These are phyloP conservation scores for Lecanicillium sp. DNA, from an alignment of 2,329 filamentous ascomycete genomes.

Conservation along the genomic window DNA sequence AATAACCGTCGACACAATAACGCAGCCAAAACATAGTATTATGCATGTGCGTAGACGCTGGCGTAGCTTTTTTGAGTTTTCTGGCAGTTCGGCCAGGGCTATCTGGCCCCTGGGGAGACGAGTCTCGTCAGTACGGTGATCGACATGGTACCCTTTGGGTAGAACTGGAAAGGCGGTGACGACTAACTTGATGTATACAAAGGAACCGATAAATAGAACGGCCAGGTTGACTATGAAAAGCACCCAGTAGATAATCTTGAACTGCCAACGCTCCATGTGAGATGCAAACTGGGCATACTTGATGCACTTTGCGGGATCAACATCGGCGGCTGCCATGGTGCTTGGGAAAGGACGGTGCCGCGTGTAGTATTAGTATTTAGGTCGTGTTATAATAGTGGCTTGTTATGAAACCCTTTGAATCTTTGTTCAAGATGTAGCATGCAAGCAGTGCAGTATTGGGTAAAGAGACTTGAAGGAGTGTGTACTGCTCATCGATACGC, in stretches of 20 bases:
- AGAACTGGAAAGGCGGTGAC: not conserved
- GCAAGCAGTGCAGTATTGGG: too few species aligned
- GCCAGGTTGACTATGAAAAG: slow-evolving; percentile 36
- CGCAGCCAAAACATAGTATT: slow-evolving; percentile 33
- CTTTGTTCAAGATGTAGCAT: too few species aligned
- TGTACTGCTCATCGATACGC: too few species aligned
- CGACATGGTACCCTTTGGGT: too few species aligned
- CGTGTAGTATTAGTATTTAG: too few species aligned
- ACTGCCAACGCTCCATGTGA: slow-evolving; percentile 31
- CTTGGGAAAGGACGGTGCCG: too few species aligned
- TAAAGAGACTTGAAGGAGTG: too few species aligned
- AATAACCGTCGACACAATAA: slow-evolving; percentile 33
- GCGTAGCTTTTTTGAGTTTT: slow-evolving; percentile 22
- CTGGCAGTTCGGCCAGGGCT: slow-evolving; percentile 27
- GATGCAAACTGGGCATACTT: slow-evolving; percentile 37
- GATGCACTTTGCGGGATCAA: slow-evolving; percentile 18
- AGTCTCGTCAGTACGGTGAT: too few species aligned
- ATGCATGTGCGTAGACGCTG: slow-evolving; percentile 34
- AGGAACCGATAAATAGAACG: slow-evolving; percentile 36
- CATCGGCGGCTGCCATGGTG: not conserved
- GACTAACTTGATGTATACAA: slow-evolving; percentile 30
- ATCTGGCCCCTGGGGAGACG: slow-evolving; percentile 28
- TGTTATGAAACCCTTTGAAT: too few species aligned
- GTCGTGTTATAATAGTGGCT: too few species aligned
- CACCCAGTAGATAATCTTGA: slow-evolving; percentile 38